A percentile compares a stretch with the other conserved stretches of the same genome.
phyloP scores from a whole-genome alignment of 768 basidiomycete genomes.

The Amanita thiersii region DNA sequence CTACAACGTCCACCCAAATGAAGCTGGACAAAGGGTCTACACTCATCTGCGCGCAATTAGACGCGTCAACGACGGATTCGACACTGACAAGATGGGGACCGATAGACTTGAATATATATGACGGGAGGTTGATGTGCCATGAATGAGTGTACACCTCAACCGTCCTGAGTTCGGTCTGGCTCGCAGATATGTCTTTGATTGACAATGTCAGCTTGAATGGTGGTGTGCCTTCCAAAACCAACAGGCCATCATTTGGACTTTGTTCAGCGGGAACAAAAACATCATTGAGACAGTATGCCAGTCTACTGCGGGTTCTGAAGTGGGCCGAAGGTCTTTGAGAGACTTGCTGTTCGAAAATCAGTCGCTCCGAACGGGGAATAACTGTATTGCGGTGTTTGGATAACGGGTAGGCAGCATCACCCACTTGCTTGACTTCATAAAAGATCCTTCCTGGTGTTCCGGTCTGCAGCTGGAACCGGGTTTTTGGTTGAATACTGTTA shows the following conservation, averaged over 20 bases:
- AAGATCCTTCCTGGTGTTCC: slow-evolving; percentile 71
- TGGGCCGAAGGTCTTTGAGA: slow-evolving; percentile 71
- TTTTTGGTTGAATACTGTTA: slow-evolving; percentile 75
- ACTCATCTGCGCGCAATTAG: slow-evolving; percentile 69
- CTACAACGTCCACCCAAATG: slow-evolving; percentile 90
- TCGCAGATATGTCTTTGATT: slow-evolving; percentile 68
- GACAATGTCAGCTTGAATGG: slow-evolving; percentile 78
- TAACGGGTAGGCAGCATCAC: slow-evolving; percentile 79
- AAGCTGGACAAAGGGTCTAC: slow-evolving; percentile 53
- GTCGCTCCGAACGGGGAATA: slow-evolving; percentile 60
- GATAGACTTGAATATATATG: slow-evolving; percentile 68
- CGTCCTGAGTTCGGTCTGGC: slow-evolving; percentile 49
- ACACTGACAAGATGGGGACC: slow-evolving; percentile 78
- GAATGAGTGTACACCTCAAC: slow-evolving; percentile 37
- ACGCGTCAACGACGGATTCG: slow-evolving; percentile 71
- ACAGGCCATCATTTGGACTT: slow-evolving; percentile 44
- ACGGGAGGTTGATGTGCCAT: slow-evolving; percentile 71
- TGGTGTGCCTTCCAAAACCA: slow-evolving; percentile 74
- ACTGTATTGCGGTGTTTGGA: slow-evolving; percentile 52
- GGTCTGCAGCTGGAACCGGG: slow-evolving; percentile 77
- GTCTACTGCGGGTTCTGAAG: slow-evolving; percentile 59
- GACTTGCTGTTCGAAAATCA: slow-evolving; percentile 83
- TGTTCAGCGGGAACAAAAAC: slow-evolving; percentile 47
- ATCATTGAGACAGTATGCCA: slow-evolving; percentile 74
- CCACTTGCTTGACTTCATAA: slow-evolving; percentile 87